Evolutionary conservation across 2,329 filamentous ascomycete species (phyloP), one percentile per base, ranked within the genome.

Genomic region (Cordyceps fumosorosea): DNA sequence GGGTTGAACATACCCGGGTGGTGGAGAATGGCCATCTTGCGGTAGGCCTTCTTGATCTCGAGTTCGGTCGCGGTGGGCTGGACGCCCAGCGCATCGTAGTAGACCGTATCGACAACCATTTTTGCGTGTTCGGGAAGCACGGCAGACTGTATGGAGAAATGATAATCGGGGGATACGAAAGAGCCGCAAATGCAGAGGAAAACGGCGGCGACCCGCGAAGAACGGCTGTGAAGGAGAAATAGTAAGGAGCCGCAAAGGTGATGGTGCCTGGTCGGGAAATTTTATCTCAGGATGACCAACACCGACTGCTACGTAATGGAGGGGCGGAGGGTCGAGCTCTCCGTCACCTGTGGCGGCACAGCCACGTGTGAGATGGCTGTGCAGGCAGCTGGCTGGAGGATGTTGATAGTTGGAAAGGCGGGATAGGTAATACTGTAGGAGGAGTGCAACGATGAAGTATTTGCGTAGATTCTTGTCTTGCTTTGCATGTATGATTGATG

Each of bases 11-110:
- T 78, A 90, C 89, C 90, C 66, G 91, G 91, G 75, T 97, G 93
- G 71, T 96, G 91, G 68, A 93, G 85, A 75, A 98, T 97, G 68
- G 95, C 95, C 68, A 95, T 84, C 78, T 93, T 97, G 73, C 93
- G 87, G 78, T 97, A 97, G 32, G 93, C 93, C 80, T 96, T 96
- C 77, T 97, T 97, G 78, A 97, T 97, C 74, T 97, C 92, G 56
- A 96, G 84, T 74, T 93, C 90, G 45, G 90, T 89, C 34, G 93
- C 93, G 62, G 89, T 91, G 67, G 91, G 88, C 77, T 88, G 81
- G 70, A 97, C 92, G 72, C 89, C 90, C 45, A 97, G 82, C 69
- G 86, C 86, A 77, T 96, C 92, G 77, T 96, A 96, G 78, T 96
- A 96, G 69, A 85, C 80, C 63, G 91, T 96, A 76, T 96, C 91